Evolutionary conservation across 1,284 basidiomycete genomes (phyloP), one percentile per base, ranked within the genome.

Genomic region (Fomitopsis betulina): DNA sequence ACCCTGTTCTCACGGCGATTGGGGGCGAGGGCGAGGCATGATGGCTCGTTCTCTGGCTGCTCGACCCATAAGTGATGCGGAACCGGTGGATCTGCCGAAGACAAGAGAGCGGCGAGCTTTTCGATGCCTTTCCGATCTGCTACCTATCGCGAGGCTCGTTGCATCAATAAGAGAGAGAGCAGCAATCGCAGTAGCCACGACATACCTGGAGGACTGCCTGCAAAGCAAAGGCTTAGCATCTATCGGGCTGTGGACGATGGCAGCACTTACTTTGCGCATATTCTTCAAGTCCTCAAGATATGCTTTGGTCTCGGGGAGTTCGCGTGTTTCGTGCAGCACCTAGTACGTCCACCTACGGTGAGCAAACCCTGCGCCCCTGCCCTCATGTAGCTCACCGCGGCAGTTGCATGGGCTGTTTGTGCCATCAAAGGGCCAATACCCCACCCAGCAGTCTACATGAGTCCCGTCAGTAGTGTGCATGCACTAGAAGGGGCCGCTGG

Each of bases 341-440:
- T 76, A n/a, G n/a, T n/a, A 43, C 8, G 9, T 38, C 8, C 13
- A 27, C 21, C 43, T 21, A 30, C 30, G n/a, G 32, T 27, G 30
- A 7, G 32, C 21, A 9, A 38, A 37, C 33, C 9, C 53, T 2
- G 33, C 7, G 25, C 6, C 3, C 5, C 13, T 8, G 49, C 19
- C 13, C 33, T 40, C 19, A 54, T 23, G 55, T 17, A 9, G 53
- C 66, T 40, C 62, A 80, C 78, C 3, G 80, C 81, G 4, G 77
- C 74, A 8, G 81, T 75, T 1, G 81, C 81, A 62, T 83, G 81
- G 0, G 82, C 81, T 0, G 74, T 74, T 62, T 83, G 81, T 0
- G 79, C 78, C 78, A 84, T 81, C 57, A 83, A 72, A 3, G 81
- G 79, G 2, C 82, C 81, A n/a, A 76, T 70, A 4, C 77, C 76